Conservation (phyloP, 352 stramenopile species). For the Globisporangium nunn region DNA sequence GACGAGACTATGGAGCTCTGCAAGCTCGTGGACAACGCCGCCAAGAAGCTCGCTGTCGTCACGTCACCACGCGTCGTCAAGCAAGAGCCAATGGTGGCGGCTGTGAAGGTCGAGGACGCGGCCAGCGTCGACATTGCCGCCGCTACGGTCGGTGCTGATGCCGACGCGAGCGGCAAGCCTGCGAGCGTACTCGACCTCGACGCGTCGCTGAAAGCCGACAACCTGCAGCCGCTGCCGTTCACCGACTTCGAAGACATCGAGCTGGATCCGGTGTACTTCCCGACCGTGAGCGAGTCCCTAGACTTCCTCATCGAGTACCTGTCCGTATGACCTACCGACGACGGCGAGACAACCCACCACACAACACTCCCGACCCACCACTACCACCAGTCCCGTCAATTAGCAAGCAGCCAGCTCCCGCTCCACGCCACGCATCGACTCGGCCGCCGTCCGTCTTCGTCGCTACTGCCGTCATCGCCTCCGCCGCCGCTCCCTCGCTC, state of each 20-base stretch:
- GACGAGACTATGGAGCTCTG: slow-evolving; percentile 55
- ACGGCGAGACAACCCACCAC: background rate
- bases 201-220: slow-evolving; percentile 24
- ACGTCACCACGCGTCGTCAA: slow-evolving; percentile 12
- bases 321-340: slow-evolving; percentile 18
- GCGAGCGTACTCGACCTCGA: slow-evolving; percentile 11
- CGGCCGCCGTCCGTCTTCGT: background rate
- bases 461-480: background rate
- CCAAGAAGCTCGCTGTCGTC: slow-evolving; percentile 31
- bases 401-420: background rate
- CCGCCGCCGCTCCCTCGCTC: too few relatives aligned
- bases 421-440: background rate
- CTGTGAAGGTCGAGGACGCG: background rate
- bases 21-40: slow-evolving; percentile 43
- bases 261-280: slow-evolving; percentile 35
- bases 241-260: slow-evolving; percentile 45
- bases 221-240: slow-evolving; percentile 32
- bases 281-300: slow-evolving; percentile 53
- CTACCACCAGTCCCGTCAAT: background rate
- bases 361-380: background rate
- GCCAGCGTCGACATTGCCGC: background rate
- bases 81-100: slow-evolving; percentile 2
- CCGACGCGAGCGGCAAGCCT: background rate
- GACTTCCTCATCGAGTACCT: slow-evolving; percentile 65
- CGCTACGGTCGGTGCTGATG: background rate